phyloP scores from a whole-genome alignment of 352 stramenopile species.

The Pythium angustatum region DNA sequence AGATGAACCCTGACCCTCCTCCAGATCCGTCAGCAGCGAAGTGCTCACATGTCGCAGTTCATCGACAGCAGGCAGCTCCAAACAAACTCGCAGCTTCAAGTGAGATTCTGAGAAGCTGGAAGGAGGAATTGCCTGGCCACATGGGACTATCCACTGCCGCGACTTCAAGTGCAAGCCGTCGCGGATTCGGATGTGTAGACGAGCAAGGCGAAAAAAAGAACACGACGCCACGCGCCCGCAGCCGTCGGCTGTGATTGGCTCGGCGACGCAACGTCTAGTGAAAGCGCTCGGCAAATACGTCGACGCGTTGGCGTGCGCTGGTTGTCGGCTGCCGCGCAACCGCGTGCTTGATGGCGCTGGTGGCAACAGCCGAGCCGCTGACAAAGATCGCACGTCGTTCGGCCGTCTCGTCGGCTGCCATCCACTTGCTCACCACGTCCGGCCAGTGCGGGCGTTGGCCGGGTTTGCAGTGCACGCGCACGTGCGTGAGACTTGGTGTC shows the following conservation, averaged over 20 bases:
- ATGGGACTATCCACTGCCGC: not conserved
- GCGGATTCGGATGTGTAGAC: too few species aligned
- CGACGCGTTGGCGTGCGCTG: conserved; percentile 1
- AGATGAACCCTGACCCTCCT: conserved; percentile 4
- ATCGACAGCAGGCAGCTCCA: conserved; percentile 1
- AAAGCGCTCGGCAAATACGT: conserved; percentile 37
- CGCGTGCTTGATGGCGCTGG: conserved; percentile 31
- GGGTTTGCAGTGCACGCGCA: conserved; percentile 10
- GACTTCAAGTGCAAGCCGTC: not conserved
- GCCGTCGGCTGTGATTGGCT: not conserved
- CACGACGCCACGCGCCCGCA: not conserved
- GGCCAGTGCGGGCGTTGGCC: conserved; percentile 19
- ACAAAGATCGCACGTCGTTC: conserved; percentile 29
- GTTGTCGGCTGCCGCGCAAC: too few species aligned
- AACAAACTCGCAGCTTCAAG: not conserved
- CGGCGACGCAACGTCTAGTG: conserved; percentile 6
- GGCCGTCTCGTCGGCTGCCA: not conserved
- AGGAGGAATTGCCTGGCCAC: not conserved
- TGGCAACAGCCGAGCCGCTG: conserved; percentile 26
- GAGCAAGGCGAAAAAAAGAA: not conserved
- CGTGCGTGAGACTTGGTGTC: not conserved
- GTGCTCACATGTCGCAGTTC: conserved; percentile 15
- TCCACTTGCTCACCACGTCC: conserved; percentile 7
- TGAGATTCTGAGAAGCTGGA: not conserved
- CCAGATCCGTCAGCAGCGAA: not conserved